Conservation (phyloP, 345 rosid species). For the Psidium friedrichsthalianum region DNA sequence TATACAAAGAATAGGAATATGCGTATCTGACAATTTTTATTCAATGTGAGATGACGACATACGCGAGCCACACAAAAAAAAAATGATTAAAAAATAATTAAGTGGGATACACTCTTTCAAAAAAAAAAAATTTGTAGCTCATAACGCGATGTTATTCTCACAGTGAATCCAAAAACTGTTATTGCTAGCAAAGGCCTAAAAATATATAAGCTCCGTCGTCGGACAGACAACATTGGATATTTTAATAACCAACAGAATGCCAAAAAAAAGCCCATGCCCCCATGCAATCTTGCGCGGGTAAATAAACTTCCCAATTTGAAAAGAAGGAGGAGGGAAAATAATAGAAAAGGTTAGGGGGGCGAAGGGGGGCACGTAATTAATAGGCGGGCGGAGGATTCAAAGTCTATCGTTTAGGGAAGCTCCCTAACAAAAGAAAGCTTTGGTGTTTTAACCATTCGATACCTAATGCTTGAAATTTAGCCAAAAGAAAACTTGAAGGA, state of each 20-base stretch:
- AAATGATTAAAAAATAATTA: too few relatives aligned
- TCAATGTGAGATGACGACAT: too few relatives aligned
- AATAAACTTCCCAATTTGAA: not conserved
- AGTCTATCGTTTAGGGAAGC: slow-evolving; percentile 45
- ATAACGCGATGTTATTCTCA: too few relatives aligned
- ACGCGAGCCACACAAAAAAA: too few relatives aligned
- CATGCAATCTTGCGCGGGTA: slow-evolving; percentile 10
- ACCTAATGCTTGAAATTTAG: not conserved
- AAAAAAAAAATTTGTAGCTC: too few relatives aligned
- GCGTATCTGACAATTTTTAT: too few relatives aligned
- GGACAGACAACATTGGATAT: not conserved
- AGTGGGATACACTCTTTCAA: too few relatives aligned
- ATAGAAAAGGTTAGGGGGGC: not conserved
- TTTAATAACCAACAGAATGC: not conserved
- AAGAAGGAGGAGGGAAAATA: not conserved
- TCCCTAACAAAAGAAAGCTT: slow-evolving; percentile 9
- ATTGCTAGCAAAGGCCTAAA: too few relatives aligned
- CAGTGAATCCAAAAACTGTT: too few relatives aligned
- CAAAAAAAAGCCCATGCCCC: slow-evolving; percentile 8
- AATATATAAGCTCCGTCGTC: not conserved
- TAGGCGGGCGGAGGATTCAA: not conserved
- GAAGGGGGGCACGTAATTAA: not conserved
- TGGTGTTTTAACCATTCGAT: not conserved
- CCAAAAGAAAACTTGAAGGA: not conserved
- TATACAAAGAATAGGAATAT: not conserved